phyloP scores from a whole-genome alignment of 768 basidiomycete species.

The Macrolepiota fuliginosa region DNA sequence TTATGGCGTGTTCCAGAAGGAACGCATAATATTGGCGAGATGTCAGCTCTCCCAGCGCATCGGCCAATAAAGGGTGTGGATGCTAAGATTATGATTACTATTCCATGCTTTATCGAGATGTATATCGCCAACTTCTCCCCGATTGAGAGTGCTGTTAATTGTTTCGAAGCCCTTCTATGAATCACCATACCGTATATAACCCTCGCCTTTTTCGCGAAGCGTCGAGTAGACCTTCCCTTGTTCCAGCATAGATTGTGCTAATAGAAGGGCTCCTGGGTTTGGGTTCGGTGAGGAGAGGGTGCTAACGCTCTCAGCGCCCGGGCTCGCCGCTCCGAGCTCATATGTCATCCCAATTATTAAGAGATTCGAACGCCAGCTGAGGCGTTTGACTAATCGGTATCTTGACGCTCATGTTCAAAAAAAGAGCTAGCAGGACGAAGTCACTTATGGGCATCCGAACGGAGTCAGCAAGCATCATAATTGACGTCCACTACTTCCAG shows the following conservation, averaged over 20 bases:
- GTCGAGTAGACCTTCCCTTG: not conserved
- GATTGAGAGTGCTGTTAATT: slow-evolving; percentile 7
- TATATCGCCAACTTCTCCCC: slow-evolving; percentile 2
- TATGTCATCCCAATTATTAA: not conserved
- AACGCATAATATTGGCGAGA: not conserved
- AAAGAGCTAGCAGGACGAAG: not conserved
- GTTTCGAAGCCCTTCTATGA: slow-evolving; percentile 4
- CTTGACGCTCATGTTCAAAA: not conserved
- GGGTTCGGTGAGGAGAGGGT: not conserved
- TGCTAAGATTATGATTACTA: not conserved
- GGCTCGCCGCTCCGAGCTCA: not conserved
- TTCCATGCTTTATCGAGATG: slow-evolving; percentile 5
- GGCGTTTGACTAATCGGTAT: not conserved
- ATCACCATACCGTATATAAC: not conserved
- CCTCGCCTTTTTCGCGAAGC: not conserved
- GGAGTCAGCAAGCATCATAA: not conserved
- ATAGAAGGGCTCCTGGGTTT: not conserved
- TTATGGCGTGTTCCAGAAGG: slow-evolving; percentile 5
- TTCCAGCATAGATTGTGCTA: not conserved
- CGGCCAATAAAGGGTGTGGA: not conserved
- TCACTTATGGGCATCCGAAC: not conserved
- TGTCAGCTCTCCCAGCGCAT: slow-evolving; percentile 8
- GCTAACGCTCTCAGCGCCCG: not conserved
- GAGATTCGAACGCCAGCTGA: not conserved
- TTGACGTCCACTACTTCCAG: not conserved